Conservation (phyloP, 208 protist genomes). For the Trypanosoma caninum region DNA sequence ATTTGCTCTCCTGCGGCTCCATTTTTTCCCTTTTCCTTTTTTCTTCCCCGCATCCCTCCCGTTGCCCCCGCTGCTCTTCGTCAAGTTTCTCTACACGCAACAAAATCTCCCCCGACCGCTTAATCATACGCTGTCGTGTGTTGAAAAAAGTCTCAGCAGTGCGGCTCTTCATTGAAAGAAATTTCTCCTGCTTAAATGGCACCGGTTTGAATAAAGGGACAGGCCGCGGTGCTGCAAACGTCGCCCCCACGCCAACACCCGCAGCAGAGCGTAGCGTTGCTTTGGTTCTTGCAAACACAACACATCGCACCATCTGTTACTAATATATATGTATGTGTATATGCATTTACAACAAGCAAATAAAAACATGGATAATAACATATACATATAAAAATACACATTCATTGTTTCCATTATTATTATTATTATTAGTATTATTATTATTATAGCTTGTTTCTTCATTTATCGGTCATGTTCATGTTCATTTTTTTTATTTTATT, state of each 20-base stretch:
- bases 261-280: background rate
- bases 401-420: too few species aligned
- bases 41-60: background rate
- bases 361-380: too few species aligned
- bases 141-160: constrained; percentile 46
- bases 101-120: constrained; percentile 20
- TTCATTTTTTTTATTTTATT: too few species aligned
- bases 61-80: background rate
- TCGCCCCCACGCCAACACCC: background rate
- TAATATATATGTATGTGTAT: background rate
- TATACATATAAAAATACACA: too few species aligned
- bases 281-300: too few species aligned
- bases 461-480: too few species aligned
- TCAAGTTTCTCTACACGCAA: constrained; percentile 19
- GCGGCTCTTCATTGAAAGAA: constrained; percentile 72
- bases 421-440: too few species aligned
- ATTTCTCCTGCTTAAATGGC: constrained; percentile 64
- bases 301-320: too few species aligned
- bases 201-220: constrained; percentile 45
- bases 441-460: too few species aligned
- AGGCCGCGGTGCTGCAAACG: constrained; percentile 3
- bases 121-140: constrained; percentile 39
- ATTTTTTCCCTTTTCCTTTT: background rate
- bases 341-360: background rate
- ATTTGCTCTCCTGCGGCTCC: too few species aligned